These are phyloP conservation scores for Neurospora hispaniola DNA, from an alignment of 495 filamentous ascomycete genomes.

Conservation along the genomic window DNA sequence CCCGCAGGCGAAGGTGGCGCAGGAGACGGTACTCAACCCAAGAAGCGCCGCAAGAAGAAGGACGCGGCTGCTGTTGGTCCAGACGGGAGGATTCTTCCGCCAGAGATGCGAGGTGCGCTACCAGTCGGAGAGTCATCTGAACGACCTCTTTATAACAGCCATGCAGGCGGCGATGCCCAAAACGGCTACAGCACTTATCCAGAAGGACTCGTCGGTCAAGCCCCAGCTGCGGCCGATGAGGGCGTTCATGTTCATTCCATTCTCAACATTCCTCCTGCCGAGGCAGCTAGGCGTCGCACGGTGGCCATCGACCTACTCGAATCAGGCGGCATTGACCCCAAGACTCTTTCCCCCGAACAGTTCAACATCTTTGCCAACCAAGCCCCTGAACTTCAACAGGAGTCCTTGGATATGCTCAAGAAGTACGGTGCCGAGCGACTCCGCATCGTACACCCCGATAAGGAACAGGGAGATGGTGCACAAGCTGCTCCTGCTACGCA, in stretches of 20 bases:
- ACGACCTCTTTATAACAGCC: conserved; percentile 9
- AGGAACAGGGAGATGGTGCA: conserved; percentile 15
- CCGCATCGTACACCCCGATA: conserved; percentile 34
- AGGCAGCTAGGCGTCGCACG: conserved; percentile 29
- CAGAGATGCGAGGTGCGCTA: conserved; percentile 19
- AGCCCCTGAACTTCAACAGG: conserved; percentile 32
- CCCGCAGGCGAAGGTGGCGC: conserved; percentile 9
- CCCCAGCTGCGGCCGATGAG: background rate
- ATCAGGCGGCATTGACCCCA: conserved; percentile 25
- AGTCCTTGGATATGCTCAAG: conserved; percentile 34
- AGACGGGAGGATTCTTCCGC: conserved; percentile 8
- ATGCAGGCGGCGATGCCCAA: conserved; percentile 1
- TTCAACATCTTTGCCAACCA: conserved; percentile 42
- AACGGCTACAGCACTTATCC: conserved; percentile 8
- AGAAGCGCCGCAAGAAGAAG: conserved; percentile 24
- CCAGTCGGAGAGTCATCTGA: conserved; percentile 11
- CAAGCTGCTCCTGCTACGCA: conserved; percentile 15
- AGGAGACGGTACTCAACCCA: conserved; percentile 9
- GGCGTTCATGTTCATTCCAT: conserved; percentile 11
- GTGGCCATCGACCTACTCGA: conserved; percentile 30
- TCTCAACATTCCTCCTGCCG: conserved; percentile 32
- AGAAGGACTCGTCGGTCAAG: conserved; percentile 9
- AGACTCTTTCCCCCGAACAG: conserved; percentile 34
- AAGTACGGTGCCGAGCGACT: conserved; percentile 35
- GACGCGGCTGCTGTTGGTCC: conserved; percentile 3